These are phyloP conservation scores for Tuber magnatum DNA, from an alignment of 495 filamentous ascomycete species.

Conservation along the genomic window DNA sequence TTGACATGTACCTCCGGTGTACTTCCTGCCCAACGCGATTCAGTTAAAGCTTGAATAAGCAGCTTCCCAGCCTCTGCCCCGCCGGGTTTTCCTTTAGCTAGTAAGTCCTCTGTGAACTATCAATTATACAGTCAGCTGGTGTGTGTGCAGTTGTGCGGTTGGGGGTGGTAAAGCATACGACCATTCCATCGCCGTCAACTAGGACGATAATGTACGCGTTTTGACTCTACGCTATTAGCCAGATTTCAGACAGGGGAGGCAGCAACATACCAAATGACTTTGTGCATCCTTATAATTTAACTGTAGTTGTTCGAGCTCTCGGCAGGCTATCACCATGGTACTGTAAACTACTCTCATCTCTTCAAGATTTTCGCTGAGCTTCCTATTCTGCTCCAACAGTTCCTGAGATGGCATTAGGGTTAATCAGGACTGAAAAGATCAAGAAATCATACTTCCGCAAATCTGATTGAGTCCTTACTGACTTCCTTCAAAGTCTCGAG, in stretches of 20 bases:
- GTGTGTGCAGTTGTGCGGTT: background rate
- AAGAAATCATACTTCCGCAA: slow-evolving; percentile 20
- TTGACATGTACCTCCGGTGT: slow-evolving; percentile 28
- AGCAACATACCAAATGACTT: slow-evolving; percentile 19
- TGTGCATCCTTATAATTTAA: slow-evolving; percentile 20
- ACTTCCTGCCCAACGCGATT: slow-evolving; percentile 13
- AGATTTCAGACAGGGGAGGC: background rate
- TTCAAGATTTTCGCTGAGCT: slow-evolving; percentile 16
- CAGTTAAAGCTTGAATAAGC: slow-evolving; percentile 31
- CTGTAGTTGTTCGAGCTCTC: slow-evolving; percentile 13
- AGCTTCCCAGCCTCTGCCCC: slow-evolving; percentile 33
- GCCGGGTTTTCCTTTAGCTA: slow-evolving; percentile 31
- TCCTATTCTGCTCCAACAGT: slow-evolving; percentile 24
- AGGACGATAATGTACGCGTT: slow-evolving; percentile 37
- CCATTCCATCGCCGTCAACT: slow-evolving; percentile 40
- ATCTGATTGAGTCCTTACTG: slow-evolving; percentile 23
- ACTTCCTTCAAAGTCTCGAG: slow-evolving; percentile 22
- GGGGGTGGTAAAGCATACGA: slow-evolving; percentile 25
- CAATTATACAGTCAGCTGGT: slow-evolving; percentile 16
- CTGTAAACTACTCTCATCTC: slow-evolving; percentile 22
- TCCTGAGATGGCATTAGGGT: slow-evolving; percentile 15
- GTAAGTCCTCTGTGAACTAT: slow-evolving; percentile 37
- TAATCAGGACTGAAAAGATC: background rate
- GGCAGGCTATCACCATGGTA: slow-evolving; percentile 21
- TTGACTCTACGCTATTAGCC: slow-evolving; percentile 12